A percentile compares a stretch with the other conserved stretches of the same genome.
Conservation (phyloP, 78 protist genomes). For the Chrysochromulina parva region DNA sequence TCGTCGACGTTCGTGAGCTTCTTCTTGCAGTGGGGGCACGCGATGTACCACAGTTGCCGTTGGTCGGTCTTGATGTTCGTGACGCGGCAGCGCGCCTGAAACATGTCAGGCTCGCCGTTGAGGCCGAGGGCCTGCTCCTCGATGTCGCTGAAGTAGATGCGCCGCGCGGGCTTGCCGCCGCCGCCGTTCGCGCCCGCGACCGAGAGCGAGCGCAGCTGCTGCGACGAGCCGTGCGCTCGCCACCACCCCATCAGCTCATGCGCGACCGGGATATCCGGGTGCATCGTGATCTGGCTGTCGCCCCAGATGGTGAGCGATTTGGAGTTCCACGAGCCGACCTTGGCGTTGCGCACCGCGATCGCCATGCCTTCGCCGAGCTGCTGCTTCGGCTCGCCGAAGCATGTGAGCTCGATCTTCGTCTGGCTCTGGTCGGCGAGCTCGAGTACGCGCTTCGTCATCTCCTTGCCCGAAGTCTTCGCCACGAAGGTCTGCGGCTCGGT, state of each 20-base stretch:
- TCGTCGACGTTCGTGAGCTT: background rate
- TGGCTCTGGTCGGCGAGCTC: background rate
- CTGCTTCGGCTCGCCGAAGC: background rate
- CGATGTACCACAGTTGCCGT: background rate
- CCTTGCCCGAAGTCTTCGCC: background rate
- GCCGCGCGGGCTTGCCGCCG: background rate
- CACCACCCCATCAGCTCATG: background rate
- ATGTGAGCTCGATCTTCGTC: background rate
- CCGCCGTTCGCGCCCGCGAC: background rate
- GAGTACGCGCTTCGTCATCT: background rate
- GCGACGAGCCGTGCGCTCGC: background rate
- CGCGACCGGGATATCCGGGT: background rate
- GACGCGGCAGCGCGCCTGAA: background rate
- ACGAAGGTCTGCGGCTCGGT: background rate
- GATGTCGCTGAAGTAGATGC: conserved; percentile 4
- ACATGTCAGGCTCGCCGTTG: background rate
- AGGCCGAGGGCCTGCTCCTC: background rate
- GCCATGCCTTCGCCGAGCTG: background rate
- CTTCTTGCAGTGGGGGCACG: conserved; percentile 8
- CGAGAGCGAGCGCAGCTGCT: background rate
- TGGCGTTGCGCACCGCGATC: background rate
- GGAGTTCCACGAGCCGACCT: conserved; percentile 5
- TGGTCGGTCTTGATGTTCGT: conserved; percentile 13
- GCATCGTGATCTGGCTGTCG: background rate
- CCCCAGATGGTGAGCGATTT: background rate